Evolutionary conservation across 2,329 filamentous ascomycete species (phyloP).

Genomic region (Penicillium aurantiogriseum): DNA sequence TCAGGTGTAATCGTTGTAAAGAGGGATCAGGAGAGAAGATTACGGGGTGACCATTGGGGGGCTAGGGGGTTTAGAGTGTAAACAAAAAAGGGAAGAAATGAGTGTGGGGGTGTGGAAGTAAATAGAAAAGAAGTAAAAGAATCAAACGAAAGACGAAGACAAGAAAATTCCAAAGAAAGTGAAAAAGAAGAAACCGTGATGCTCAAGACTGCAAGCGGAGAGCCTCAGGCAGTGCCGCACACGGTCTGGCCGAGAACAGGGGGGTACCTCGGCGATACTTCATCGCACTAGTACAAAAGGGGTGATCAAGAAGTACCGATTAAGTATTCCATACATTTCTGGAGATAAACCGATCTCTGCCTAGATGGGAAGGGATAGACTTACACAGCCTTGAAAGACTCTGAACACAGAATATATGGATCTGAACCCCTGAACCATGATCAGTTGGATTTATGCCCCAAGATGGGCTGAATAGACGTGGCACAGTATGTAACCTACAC

Average conservation of each 20-base stretch:
- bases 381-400: constrained; percentile 6
- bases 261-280: constrained; percentile 8
- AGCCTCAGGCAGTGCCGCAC: constrained; percentile 23
- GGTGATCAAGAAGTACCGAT: background rate
- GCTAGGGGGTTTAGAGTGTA: background rate
- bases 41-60: constrained; percentile 1
- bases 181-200: constrained; percentile 10
- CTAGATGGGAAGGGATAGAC: constrained; percentile 9
- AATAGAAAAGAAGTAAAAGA: constrained; percentile 14
- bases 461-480: background rate
- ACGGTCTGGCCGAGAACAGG: constrained; percentile 27
- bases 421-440: constrained; percentile 3
- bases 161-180: background rate
- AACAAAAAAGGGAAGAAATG: constrained; percentile 16
- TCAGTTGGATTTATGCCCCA: constrained; percentile 19
- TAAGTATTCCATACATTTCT: constrained; percentile 1
- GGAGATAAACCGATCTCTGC: background rate
- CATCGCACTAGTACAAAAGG: background rate
- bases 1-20: constrained; percentile 19
- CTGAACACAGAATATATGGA: background rate
- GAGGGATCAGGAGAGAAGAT: constrained; percentile 21
- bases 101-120: constrained; percentile 9
- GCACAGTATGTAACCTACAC: background rate
- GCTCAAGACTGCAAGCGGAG: constrained; percentile 18
- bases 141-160: constrained; percentile 19